Conservation (phyloP, 2,329 filamentous ascomycete genomes). For the Cladosporium oxysporum region DNA sequence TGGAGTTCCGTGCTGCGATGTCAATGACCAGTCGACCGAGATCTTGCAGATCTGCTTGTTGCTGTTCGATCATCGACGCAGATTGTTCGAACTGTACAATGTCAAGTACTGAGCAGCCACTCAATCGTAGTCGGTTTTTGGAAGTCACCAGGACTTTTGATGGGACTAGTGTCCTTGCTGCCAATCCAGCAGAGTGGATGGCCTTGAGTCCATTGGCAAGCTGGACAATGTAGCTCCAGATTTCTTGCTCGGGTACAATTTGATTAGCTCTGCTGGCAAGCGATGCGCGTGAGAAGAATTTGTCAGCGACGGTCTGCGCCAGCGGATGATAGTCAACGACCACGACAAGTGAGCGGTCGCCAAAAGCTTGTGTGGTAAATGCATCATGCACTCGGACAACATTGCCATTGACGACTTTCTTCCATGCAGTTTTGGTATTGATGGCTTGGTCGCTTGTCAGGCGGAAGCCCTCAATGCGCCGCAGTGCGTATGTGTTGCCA, state of each 20-base stretch:
- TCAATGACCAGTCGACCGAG: constrained; percentile 84
- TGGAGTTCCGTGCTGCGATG: constrained; percentile 63
- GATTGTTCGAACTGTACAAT: constrained; percentile 79
- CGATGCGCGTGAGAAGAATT: constrained; percentile 60
- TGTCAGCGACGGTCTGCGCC: constrained; percentile 84
- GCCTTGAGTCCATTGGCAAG: constrained; percentile 83
- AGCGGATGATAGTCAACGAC: constrained; percentile 92
- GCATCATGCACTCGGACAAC: constrained; percentile 87
- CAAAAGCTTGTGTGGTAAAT: constrained; percentile 90
- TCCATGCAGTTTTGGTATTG: constrained; percentile 84
- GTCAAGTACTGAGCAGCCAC: constrained; percentile 85
- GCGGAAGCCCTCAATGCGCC: constrained; percentile 84
- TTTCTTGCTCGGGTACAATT: constrained; percentile 61
- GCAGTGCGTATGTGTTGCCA: constrained; percentile 82
- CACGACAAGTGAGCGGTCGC: constrained; percentile 91
- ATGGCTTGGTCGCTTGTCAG: constrained; percentile 89
- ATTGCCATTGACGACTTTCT: constrained; percentile 75
- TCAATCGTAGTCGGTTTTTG: constrained; percentile 85
- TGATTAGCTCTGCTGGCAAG: constrained; percentile 26
- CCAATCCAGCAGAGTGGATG: constrained; percentile 78
- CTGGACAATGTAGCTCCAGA: constrained; percentile 93
- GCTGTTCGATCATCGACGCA: constrained; percentile 70
- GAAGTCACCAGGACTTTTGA: constrained; percentile 89
- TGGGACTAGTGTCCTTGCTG: constrained; percentile 80
- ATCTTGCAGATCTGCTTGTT: constrained; percentile 82